These are phyloP conservation scores for Metschnikowia peoriensis DNA, from an alignment of 805 yeast species.

Conservation along the genomic window DNA sequence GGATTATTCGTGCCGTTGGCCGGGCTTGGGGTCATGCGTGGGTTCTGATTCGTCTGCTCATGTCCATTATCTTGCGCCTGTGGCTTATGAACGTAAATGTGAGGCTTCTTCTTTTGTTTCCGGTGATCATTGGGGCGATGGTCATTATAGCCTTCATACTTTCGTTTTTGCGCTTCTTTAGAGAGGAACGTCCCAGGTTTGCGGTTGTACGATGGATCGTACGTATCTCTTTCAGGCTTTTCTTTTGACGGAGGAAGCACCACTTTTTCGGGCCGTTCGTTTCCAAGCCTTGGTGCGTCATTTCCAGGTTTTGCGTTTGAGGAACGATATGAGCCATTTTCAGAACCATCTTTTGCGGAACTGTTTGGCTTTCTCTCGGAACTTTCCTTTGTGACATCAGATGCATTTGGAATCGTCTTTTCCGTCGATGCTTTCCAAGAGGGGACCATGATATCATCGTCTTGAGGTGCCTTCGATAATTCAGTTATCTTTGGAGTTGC, in stretches of 20 bases:
- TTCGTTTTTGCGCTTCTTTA: background rate
- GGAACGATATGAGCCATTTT: background rate
- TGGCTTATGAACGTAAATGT: slow-evolving; percentile 3
- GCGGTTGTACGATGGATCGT: background rate
- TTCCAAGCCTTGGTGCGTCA: background rate
- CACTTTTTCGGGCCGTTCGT: too few relatives aligned
- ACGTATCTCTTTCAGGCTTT: background rate
- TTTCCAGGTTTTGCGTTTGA: background rate
- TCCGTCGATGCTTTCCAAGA: background rate
- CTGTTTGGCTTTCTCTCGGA: background rate
- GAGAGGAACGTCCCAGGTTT: background rate
- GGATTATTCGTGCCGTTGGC: background rate
- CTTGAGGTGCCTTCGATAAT: background rate
- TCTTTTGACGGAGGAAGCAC: background rate
- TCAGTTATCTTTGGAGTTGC: background rate
- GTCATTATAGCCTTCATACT: background rate
- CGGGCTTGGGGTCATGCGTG: background rate
- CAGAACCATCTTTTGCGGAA: background rate
- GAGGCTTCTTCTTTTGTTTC: slow-evolving; percentile 4
- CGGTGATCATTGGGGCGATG: background rate
- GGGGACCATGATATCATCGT: background rate
- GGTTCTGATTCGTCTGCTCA: background rate
- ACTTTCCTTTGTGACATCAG: background rate
- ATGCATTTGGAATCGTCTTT: background rate
- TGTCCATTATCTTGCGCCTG: background rate